phyloP scores from a whole-genome alignment of 306 rosid genomes.

The Glycine tomentella region DNA sequence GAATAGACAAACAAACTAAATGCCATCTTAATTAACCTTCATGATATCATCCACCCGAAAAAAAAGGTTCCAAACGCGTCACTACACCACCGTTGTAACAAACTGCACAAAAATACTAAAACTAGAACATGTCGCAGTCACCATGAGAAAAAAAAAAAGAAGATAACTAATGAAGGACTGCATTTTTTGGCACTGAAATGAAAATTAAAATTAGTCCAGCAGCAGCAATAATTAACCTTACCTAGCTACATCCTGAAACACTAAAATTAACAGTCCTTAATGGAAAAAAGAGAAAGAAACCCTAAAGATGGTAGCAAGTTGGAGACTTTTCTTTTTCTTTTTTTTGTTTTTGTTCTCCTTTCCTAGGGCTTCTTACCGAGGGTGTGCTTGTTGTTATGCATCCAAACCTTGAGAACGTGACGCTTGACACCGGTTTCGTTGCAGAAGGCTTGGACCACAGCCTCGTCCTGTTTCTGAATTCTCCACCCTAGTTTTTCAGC shows the following conservation, averaged over 20 bases:
- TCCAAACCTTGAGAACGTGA: slow-evolving; percentile 97
- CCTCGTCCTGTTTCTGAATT: slow-evolving; percentile 93
- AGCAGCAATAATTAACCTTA: slow-evolving; percentile 29
- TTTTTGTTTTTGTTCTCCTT: too few species aligned
- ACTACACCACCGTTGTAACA: too few species aligned
- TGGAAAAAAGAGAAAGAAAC: slow-evolving; percentile 44
- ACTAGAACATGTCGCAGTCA: neutral
- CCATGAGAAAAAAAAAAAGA: neutral
- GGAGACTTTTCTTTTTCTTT: too few species aligned
- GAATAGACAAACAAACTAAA: slow-evolving; percentile 42
- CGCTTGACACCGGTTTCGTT: slow-evolving; percentile 85
- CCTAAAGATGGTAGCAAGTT: slow-evolving; percentile 46
- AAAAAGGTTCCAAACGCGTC: slow-evolving; percentile 3
- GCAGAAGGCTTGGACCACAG: slow-evolving; percentile 77
- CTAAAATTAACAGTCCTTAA: slow-evolving; percentile 13
- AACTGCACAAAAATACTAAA: neutral
- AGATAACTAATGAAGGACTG: neutral
- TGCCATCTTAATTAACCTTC: slow-evolving; percentile 34
- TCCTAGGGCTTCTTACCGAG: slow-evolving; percentile 94
- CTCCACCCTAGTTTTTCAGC: slow-evolving; percentile 93
- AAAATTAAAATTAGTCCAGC: slow-evolving; percentile 41
- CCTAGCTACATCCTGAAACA: slow-evolving; percentile 29
- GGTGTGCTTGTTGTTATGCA: slow-evolving; percentile 99
- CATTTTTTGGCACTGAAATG: neutral
- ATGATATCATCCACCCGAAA: slow-evolving; percentile 20